These are phyloP conservation scores for Cinchona pubescens DNA, from an alignment of 257 asterid genomes.

Conservation along the genomic window DNA sequence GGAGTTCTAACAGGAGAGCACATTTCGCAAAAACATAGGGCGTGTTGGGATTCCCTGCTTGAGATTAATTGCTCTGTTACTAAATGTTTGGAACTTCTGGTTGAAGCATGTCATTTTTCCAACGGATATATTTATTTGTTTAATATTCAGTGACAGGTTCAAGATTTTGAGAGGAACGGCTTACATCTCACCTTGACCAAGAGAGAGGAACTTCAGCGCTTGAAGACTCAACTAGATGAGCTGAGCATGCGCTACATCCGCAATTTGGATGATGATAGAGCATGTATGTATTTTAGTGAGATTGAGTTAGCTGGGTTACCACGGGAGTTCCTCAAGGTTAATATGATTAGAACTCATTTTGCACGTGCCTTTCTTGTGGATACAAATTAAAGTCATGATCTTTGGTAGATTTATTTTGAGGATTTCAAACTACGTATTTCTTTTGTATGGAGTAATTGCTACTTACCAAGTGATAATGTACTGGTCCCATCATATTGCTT, in stretches of 20 bases:
- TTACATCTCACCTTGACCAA: constrained; percentile 74
- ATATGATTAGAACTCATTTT: constrained; percentile 3
- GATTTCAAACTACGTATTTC: neutral
- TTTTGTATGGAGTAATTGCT: neutral
- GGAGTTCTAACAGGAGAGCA: neutral
- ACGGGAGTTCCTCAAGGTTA: constrained; percentile 70
- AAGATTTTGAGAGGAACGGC: constrained; percentile 91
- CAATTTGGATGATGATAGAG: constrained; percentile 63
- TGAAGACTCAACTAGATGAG: constrained; percentile 73
- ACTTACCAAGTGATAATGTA: too few relatives aligned
- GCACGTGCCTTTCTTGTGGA: neutral
- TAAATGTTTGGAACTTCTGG: neutral
- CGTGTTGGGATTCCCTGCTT: neutral
- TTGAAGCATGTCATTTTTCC: constrained; percentile 15
- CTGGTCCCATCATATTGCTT: neutral
- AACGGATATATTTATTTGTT: constrained; percentile 43
- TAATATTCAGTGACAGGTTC: constrained; percentile 88
- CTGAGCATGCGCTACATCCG: constrained; percentile 72
- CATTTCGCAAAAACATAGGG: neutral
- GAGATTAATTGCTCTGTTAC: neutral
- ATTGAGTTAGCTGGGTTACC: constrained; percentile 83
- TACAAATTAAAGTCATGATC: neutral
- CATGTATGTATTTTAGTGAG: constrained; percentile 64
- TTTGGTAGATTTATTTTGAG: neutral
- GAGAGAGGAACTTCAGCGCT: constrained; percentile 81